These are phyloP conservation scores for Leptomonas seymouri DNA, from an alignment of 208 protist species.

Conservation along the genomic window DNA sequence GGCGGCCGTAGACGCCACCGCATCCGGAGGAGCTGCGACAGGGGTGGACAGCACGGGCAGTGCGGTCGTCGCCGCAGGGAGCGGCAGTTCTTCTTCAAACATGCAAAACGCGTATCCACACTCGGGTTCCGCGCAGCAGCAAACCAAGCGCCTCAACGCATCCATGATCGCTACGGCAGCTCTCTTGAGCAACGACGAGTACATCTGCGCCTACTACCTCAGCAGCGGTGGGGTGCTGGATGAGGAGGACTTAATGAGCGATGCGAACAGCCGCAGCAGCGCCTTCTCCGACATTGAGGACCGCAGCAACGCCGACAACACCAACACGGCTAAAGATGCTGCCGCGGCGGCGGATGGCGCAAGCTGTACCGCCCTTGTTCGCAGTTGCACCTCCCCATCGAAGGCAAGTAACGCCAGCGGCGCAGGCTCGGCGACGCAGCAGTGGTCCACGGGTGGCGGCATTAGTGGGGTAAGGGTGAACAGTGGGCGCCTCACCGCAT, in stretches of 20 bases:
- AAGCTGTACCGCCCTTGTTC: not conserved
- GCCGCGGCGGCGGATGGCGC: not conserved
- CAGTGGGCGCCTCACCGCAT: not conserved
- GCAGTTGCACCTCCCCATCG: not conserved
- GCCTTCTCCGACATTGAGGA: slow-evolving; percentile 26
- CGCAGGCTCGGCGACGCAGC: not conserved
- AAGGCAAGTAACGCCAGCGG: slow-evolving; percentile 3
- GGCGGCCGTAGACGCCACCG: not conserved
- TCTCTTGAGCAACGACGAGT: slow-evolving; percentile 37
- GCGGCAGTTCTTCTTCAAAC: not conserved
- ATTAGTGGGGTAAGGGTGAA: not conserved
- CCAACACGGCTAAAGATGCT: not conserved
- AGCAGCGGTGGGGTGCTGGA: slow-evolving; percentile 18
- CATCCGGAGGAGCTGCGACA: too few species aligned
- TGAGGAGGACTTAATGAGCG: slow-evolving; percentile 20
- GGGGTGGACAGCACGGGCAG: not conserved
- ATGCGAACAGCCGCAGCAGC: slow-evolving; percentile 21
- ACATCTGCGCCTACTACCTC: slow-evolving; percentile 41
- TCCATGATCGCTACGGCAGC: slow-evolving; percentile 17
- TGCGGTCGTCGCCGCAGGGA: not conserved
- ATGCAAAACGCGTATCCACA: not conserved
- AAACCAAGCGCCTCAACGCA: slow-evolving; percentile 8
- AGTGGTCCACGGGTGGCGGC: slow-evolving; percentile 4
- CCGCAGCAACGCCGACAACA: not conserved
- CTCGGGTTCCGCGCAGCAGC: not conserved